These are phyloP conservation scores for Xylariaceae sp. DNA, from an alignment of 2,329 filamentous ascomycete species.

Conservation along the genomic window DNA sequence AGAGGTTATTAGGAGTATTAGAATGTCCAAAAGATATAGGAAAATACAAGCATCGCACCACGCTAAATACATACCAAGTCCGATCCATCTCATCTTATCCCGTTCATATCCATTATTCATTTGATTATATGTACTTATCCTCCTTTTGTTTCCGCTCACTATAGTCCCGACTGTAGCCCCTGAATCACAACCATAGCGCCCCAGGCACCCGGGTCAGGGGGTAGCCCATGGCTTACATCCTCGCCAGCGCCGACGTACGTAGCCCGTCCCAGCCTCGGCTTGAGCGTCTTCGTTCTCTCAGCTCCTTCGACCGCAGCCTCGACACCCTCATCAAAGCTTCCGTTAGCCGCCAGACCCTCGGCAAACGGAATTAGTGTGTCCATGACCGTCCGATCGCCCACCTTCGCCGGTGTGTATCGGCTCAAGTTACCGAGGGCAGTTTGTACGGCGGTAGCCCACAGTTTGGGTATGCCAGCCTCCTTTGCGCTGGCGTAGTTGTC, in stretches of 20 bases:
- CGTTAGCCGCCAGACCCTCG: conserved; percentile 47
- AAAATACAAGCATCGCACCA: background rate
- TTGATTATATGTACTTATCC: background rate
- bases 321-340: conserved; percentile 61
- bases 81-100: background rate
- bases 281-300: conserved; percentile 68
- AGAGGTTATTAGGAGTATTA: too few relatives aligned
- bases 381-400: conserved; percentile 63
- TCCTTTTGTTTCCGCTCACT: background rate
- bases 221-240: conserved; percentile 55
- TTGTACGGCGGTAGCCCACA: conserved; percentile 52
- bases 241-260: conserved; percentile 68
- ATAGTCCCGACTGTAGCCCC: conserved; percentile 43
- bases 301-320: conserved; percentile 64
- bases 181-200: conserved; percentile 65
- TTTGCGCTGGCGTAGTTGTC: conserved; percentile 41
- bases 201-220: conserved; percentile 74
- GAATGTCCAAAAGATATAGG: too few relatives aligned
- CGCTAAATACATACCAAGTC: background rate
- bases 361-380: conserved; percentile 62
- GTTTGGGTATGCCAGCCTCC: conserved; percentile 42
- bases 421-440: conserved; percentile 53
- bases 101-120: background rate
- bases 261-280: conserved; percentile 68
- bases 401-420: conserved; percentile 60